phyloP scores from a whole-genome alignment of 202 grass and related monocot species.

The Cymbopogon flexuosus region DNA sequence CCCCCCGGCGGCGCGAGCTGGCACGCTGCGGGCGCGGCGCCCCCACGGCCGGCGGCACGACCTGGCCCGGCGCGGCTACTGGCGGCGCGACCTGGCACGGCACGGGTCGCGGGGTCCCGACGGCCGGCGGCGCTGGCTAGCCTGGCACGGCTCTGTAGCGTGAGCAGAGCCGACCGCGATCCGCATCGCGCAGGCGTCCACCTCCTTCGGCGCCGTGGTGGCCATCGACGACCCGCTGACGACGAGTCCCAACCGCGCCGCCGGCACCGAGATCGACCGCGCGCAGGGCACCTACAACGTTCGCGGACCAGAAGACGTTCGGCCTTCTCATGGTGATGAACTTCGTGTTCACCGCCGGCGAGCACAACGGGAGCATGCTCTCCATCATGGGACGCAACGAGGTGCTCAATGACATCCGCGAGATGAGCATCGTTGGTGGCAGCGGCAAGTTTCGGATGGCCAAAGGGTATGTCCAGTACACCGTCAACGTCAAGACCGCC shows the following conservation, averaged over 20 bases:
- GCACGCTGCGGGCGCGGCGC: no score
- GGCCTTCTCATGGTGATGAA: slow-evolving; percentile 62
- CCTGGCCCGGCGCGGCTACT: no score
- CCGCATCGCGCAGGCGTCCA: slow-evolving; percentile 44
- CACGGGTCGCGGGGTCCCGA: no score
- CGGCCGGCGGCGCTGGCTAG: no score
- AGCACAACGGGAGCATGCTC: slow-evolving; percentile 59
- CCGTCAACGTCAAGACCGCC: slow-evolving; percentile 36
- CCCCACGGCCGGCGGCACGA: no score
- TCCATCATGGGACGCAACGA: slow-evolving; percentile 45
- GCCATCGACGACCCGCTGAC: slow-evolving; percentile 76
- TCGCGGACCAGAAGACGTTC: slow-evolving; percentile 37
- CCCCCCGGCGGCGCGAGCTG: no score
- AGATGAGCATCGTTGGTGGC: slow-evolving; percentile 59
- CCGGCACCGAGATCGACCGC: slow-evolving; percentile 31
- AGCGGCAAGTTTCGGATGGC: slow-evolving; percentile 52
- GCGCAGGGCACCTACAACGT: slow-evolving; percentile 71
- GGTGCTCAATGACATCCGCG: slow-evolving; percentile 37
- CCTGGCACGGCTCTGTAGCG: no score
- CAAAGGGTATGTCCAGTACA: slow-evolving; percentile 47
- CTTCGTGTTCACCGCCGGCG: slow-evolving; percentile 55
- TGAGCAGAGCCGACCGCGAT: slow-evolving; percentile 56
- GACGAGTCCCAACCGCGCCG: neutral
- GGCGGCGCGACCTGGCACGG: no score
- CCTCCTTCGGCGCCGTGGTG: slow-evolving; percentile 52